Base-by-base conservation (phyloP, 371 early-diverging fungal species). In the Mucor ambiguus region DNA sequence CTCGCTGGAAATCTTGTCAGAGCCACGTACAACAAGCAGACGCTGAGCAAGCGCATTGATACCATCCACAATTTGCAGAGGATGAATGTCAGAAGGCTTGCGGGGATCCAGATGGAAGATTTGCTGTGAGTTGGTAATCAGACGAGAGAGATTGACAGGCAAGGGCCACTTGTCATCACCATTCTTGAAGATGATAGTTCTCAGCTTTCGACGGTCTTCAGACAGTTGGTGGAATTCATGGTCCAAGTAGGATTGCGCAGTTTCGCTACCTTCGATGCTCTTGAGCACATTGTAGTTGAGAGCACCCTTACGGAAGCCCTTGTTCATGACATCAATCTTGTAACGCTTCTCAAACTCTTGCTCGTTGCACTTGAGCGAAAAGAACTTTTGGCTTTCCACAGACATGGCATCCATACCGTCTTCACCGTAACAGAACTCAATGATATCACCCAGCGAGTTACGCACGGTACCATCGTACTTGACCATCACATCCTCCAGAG, bases 391-490 rank as follows among this genome's bases (percentile, higher is more conserved):
- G 58, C 78, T 86, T 85, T 99, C 99, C 30, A 99, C 90, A 63
- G 80, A 82, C 58, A 90, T 92, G 24, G 94, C 98, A 83, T 99
- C 99, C 95, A 98, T 95, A 63, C 98, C 98, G 76, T 99, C 99
- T 74, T 99, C 99, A 64, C 98, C 99, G 80, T 99, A 99, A 52
- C 88, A 88, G 82, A 98, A 98, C 81, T 99, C 96, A 26, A 98
- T 85, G 56, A 99, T 86, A 66, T 94, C 88, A 35, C 98, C 98
- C 37, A 92, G 81, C 6, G 97, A 95, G 79, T 97, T 96, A 58
- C 99, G 90, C 8, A 99, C 97, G 37, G 99, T 98, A 56, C 97
- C 97, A 81, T 99, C 99, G 70, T 98, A 98, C 73, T 95, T 92
- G 57, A 96, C 97, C 92, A 93, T 95, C 18, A 97, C 93, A 87